A percentile compares a stretch with the other conserved stretches of the same genome.
These are phyloP conservation scores for Haplographium delicatum DNA, from an alignment of 495 filamentous ascomycete genomes.

Conservation along the genomic window DNA sequence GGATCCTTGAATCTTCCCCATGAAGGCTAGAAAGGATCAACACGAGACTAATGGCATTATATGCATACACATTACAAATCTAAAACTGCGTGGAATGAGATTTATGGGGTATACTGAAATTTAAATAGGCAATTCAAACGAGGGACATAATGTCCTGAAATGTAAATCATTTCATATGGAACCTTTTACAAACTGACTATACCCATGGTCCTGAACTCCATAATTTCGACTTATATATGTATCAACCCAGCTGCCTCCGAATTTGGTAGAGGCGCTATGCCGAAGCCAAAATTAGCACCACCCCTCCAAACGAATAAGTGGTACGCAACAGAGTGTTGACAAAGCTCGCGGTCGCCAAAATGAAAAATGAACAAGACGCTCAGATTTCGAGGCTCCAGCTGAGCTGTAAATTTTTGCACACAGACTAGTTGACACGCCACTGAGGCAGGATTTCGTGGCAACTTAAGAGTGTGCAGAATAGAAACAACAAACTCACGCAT, in stretches of 20 bases:
- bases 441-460: constrained; percentile 64
- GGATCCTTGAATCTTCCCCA: no score
- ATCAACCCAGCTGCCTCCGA: constrained; percentile 21
- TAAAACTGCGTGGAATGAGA: no score
- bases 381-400: constrained; percentile 29
- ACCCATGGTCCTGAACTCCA: no score
- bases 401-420: constrained; percentile 74
- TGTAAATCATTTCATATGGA: no score
- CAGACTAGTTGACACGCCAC: constrained; percentile 90
- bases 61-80: no score
- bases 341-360: constrained; percentile 21
- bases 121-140: no score
- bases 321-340: constrained; percentile 23
- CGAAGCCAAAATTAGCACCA: constrained; percentile 17
- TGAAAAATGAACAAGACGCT: constrained; percentile 33
- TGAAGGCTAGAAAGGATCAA: no score
- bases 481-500: no score
- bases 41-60: no score
- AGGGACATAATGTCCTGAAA: no score
- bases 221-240: constrained; percentile 12
- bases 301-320: constrained; percentile 15
- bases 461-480: constrained; percentile 86
- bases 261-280: constrained; percentile 4
- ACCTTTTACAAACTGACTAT: no score
- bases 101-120: no score